Evolutionary conservation across 2,329 filamentous ascomycete genomes (phyloP), one percentile per base, ranked within the genome.

Genomic region (Claviceps digitariae): DNA sequence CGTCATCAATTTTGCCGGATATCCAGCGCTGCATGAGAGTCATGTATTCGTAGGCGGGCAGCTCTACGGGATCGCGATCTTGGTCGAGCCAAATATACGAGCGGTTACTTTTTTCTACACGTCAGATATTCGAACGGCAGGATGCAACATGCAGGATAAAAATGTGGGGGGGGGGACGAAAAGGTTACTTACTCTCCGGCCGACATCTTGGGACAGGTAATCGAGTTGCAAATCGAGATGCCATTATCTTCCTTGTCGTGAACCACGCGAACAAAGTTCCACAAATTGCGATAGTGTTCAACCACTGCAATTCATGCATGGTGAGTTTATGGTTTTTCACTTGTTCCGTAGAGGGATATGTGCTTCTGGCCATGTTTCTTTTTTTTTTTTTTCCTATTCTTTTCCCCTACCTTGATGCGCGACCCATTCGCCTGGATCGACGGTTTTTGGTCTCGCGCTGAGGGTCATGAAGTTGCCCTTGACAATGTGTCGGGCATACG

Each of bases 381-480:
- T 7, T 8, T n/a, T 34, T 12, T 34, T 34, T 12, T 34, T 13
- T 34, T 34, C 10, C 9, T 7, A 2, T 34, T 34, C 27, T 29
- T 29, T 29, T 29, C 27, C 3, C 72, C 65, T 77, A 95, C 91
- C 84, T 76, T 96, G 91, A 69, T 96, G 89, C 57, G 91, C 90
- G 60, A 96, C 79, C 91, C 91, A 97, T 70, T 97, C 91, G 59
- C 89, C 91, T 65, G 88, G 82, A 63, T 96, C 91, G 48, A 96
- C 87, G 54, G 93, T 90, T 73, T 91, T 90, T n/a, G 91, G 91
- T 65, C 90, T 86, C 48, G 90, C 89, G 62, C 90, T 94, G 56
- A 97, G 72, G 13, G 91, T 96, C 84, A 95, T 88, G 67, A 96
- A 96, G 72, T 96, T 97, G 55, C 91, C 91, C 74, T 91, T 94